Conservation (phyloP, 2,329 filamentous ascomycete genomes). For the Chaetomium olivaceum region DNA sequence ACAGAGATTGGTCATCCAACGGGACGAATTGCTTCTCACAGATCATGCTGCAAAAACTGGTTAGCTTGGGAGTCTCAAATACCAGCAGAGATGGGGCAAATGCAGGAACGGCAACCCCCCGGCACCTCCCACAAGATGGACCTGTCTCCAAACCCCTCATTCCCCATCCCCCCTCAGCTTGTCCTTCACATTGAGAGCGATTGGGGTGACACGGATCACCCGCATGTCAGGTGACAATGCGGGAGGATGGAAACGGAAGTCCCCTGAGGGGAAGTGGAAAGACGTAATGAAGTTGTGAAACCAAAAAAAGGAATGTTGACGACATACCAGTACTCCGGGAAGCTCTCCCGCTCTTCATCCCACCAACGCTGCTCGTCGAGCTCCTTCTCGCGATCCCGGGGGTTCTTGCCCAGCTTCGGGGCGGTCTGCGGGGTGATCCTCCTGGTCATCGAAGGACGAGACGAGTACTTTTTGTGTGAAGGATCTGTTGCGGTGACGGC, state of each 20-base stretch:
- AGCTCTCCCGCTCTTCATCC: conserved; percentile 62
- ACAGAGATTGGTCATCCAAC: conserved; percentile 57
- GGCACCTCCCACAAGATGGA: conserved; percentile 9
- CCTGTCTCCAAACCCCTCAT: not conserved
- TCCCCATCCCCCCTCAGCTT: conserved; percentile 21
- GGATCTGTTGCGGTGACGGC: conserved; percentile 47
- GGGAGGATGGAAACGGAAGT: conserved; percentile 33
- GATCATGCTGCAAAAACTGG: conserved; percentile 54
- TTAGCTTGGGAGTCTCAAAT: conserved; percentile 33
- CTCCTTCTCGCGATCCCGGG: conserved; percentile 54
- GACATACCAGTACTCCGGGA: conserved; percentile 66
- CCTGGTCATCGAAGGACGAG: conserved; percentile 48
- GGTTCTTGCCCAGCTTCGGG: conserved; percentile 53
- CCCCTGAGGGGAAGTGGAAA: conserved; percentile 24
- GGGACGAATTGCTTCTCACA: conserved; percentile 67
- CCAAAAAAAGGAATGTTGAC: conserved; percentile 27
- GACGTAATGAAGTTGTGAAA: conserved; percentile 23
- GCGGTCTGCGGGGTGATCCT: conserved; percentile 43
- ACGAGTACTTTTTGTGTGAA: conserved; percentile 44
- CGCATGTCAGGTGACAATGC: conserved; percentile 40
- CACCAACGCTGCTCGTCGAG: conserved; percentile 51
- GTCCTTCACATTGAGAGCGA: not conserved
- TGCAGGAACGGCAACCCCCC: conserved; percentile 38
- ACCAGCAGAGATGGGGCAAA: conserved; percentile 23
- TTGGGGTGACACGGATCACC: conserved; percentile 31